phyloP scores from a whole-genome alignment of 306 rosid genomes.

The Acacia acuminata region DNA sequence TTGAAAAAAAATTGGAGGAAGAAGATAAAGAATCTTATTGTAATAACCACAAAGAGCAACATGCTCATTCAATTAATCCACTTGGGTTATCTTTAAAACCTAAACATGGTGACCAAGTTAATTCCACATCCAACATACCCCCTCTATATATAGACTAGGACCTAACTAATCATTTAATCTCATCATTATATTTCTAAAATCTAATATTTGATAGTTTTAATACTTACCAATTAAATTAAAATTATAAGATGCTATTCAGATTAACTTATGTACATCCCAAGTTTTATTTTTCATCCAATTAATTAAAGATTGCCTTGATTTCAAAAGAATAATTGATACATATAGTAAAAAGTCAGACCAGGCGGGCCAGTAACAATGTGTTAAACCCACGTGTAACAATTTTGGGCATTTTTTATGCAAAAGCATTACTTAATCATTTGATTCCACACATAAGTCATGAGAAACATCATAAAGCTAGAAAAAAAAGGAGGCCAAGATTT shows the following conservation, averaged over 20 bases:
- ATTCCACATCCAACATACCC: too few species aligned
- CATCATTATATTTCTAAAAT: too few species aligned
- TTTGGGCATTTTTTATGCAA: not conserved
- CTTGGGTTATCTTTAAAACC: too few species aligned
- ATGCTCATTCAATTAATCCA: too few species aligned
- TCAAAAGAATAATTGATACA: not conserved
- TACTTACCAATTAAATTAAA: not conserved
- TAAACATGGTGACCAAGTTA: too few species aligned
- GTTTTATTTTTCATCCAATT: not conserved
- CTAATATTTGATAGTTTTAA: not conserved
- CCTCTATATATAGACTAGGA: too few species aligned
- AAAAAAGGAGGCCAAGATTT: not conserved
- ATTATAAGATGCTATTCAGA: not conserved
- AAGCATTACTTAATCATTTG: not conserved
- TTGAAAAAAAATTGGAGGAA: too few species aligned
- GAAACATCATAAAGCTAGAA: constrained; percentile 1
- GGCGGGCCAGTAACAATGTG: not conserved
- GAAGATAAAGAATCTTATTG: too few species aligned
- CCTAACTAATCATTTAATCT: too few species aligned
- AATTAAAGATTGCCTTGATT: not conserved
- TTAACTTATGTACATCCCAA: not conserved
- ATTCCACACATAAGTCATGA: not conserved
- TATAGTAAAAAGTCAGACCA: not conserved
- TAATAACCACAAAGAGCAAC: too few species aligned
- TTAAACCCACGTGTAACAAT: not conserved